Conservation (phyloP, 1,139 yeast species). For the Saccharomyces pastorianus region DNA sequence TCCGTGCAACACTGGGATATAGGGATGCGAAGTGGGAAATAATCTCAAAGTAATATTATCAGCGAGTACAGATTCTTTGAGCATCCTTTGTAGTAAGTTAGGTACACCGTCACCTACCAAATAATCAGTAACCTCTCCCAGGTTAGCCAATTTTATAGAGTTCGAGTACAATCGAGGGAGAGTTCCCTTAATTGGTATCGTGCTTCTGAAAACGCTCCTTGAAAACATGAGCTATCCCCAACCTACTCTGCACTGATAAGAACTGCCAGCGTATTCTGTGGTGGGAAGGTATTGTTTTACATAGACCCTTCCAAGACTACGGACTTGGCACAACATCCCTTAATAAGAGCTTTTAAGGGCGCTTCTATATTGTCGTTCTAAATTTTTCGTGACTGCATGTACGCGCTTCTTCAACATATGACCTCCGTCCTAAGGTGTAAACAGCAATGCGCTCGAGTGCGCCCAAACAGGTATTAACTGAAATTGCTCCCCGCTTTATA, state of each 20-base stretch:
- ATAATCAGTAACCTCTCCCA: conserved; percentile 51
- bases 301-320: neutral
- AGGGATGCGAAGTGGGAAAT: conserved; percentile 54
- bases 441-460: neutral
- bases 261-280: neutral
- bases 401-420: neutral
- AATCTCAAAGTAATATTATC: conserved; percentile 49
- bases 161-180: neutral
- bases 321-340: neutral
- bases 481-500: no score
- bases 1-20: conserved; percentile 57
- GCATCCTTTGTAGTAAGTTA: conserved; percentile 40
- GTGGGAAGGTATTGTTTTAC: neutral
- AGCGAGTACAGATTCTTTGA: conserved; percentile 46
- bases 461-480: no score
- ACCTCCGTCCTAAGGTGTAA: no score
- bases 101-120: conserved; percentile 48
- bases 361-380: neutral
- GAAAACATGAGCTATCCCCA: neutral
- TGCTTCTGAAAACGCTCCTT: neutral
- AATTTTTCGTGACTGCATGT: neutral
- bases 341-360: neutral
- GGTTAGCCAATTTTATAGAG: conserved; percentile 38
- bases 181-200: neutral
- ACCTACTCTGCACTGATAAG: neutral